A percentile compares a stretch with the other conserved stretches of the same genome.
These are phyloP conservation scores for Eimeria acervulina DNA, from an alignment of 169 alveolate species.

Conservation along the genomic window DNA sequence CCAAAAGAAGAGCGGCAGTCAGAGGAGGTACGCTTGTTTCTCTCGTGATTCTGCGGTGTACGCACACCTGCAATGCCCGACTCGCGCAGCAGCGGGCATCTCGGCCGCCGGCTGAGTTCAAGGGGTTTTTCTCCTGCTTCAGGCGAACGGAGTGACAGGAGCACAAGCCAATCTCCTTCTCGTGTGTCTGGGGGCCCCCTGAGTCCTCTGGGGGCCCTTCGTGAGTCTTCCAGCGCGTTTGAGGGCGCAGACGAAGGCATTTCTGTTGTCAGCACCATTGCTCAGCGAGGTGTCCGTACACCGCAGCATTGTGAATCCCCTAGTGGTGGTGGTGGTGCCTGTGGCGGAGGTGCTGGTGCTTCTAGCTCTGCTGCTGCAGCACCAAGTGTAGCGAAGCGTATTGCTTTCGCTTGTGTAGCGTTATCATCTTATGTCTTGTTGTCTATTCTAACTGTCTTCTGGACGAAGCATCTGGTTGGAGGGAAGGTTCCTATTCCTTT, in stretches of 20 bases:
- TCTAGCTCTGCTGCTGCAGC: no score
- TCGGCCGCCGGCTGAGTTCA: neutral
- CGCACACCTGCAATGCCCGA: neutral
- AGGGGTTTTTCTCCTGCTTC: neutral
- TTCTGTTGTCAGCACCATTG: no score
- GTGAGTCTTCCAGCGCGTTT: no score
- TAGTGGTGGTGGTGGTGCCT: no score
- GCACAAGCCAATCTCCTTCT: neutral
- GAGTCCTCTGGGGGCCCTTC: neutral
- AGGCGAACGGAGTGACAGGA: neutral
- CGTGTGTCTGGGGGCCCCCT: neutral
- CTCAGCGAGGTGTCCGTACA: neutral
- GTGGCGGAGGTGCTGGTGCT: no score
- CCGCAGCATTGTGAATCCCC: no score
- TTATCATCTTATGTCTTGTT: neutral
- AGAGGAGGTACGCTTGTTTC: no score
- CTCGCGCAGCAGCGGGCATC: neutral
- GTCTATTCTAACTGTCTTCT: conserved; percentile 33
- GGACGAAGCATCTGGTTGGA: conserved; percentile 38
- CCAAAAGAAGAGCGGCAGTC: no score
- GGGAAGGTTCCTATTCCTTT: conserved; percentile 72
- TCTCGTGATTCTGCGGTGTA: neutral
- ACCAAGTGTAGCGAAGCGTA: no score
- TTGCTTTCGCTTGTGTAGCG: neutral
- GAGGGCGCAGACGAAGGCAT: no score